Evolutionary conservation across 345 rosid genomes (phyloP).

Genomic region (Camelina neglecta): DNA sequence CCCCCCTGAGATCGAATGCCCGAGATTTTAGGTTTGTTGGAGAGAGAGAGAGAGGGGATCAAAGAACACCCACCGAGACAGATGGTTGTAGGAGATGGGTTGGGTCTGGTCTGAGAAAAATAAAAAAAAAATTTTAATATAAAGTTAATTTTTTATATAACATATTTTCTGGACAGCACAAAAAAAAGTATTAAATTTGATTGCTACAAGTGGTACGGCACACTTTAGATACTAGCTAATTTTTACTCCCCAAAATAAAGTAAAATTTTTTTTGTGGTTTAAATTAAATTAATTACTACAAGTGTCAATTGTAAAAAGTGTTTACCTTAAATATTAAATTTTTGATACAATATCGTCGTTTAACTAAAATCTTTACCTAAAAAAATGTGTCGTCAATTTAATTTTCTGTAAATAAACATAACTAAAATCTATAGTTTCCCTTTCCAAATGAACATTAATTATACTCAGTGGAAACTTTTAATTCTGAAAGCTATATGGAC

Average conservation of each 20-base stretch:
- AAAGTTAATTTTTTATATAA: constrained; percentile 6
- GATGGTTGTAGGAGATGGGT: constrained; percentile 44
- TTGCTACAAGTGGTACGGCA: constrained; percentile 21
- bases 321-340: no score
- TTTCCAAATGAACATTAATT: no score
- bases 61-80: constrained; percentile 39
- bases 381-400: no score
- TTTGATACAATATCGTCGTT: no score
- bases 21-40: constrained; percentile 42
- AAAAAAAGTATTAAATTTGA: neutral
- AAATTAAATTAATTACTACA: no score
- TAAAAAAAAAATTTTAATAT: neutral
- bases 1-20: constrained; percentile 38
- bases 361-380: no score
- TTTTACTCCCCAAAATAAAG: neutral
- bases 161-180: neutral
- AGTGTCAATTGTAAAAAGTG: no score
- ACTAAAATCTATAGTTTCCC: no score
- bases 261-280: no score
- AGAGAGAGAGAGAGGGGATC: constrained; percentile 27
- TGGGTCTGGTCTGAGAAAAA: constrained; percentile 41
- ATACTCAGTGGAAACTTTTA: no score
- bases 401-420: no score
- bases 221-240: neutral
- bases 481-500: no score